Percentiles rank a stretch among this genome's conserved stretches.
These are phyloP conservation scores for Wakefieldia striispora DNA, from an alignment of 768 basidiomycete species.

Conservation along the genomic window DNA sequence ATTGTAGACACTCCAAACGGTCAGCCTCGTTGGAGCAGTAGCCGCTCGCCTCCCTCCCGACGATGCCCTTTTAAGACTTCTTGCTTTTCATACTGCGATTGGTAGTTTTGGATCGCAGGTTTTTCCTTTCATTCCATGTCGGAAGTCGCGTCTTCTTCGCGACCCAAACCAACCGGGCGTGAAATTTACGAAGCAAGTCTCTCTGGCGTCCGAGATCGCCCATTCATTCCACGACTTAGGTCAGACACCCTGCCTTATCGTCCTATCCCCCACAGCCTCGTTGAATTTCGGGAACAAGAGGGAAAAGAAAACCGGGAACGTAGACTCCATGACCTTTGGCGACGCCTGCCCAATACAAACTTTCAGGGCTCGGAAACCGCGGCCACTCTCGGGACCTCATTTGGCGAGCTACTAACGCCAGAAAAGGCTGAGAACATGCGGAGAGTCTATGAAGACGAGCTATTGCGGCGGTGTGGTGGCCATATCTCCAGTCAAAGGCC, in stretches of 20 bases:
- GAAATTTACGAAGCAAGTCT: constrained; percentile 53
- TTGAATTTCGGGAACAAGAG: constrained; percentile 64
- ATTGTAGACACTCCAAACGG: constrained; percentile 13
- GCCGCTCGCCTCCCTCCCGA: constrained; percentile 11
- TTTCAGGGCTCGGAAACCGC: constrained; percentile 24
- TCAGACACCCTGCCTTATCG: constrained; percentile 47
- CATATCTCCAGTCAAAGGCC: constrained; percentile 39
- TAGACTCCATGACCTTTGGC: constrained; percentile 63
- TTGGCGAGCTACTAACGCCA: constrained; percentile 36
- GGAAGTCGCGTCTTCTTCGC: constrained; percentile 19
- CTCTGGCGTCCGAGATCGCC: constrained; percentile 51
- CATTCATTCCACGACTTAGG: constrained; percentile 57
- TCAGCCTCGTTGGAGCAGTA: constrained; percentile 18
- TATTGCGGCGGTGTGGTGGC: constrained; percentile 55
- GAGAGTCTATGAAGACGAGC: constrained; percentile 74
- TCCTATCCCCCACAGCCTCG: constrained; percentile 48
- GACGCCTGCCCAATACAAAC: constrained; percentile 43
- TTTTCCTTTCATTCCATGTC: constrained; percentile 26
- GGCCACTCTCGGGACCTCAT: constrained; percentile 14
- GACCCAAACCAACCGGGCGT: constrained; percentile 39
- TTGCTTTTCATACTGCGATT: constrained; percentile 9
- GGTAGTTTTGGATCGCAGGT: constrained; percentile 17
- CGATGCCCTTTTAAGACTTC: constrained; percentile 29
- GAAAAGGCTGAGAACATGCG: constrained; percentile 62
- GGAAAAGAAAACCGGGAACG: constrained; percentile 59